phyloP scores from a whole-genome alignment of 2,329 filamentous ascomycete species.

The Plectosphaerella plurivora region DNA sequence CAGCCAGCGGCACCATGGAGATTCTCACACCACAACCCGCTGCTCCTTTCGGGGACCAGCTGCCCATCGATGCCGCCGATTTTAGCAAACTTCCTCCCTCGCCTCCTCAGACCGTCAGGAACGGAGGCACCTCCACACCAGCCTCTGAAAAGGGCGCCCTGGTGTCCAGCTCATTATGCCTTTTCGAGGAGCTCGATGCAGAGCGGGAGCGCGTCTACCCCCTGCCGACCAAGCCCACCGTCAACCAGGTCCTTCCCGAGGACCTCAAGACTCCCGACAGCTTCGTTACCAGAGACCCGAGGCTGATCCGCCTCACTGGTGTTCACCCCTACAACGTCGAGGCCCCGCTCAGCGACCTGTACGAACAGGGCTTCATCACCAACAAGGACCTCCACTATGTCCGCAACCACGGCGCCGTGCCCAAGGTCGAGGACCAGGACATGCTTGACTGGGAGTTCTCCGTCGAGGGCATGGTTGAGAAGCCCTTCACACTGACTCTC shows the following conservation, averaged over 20 bases:
- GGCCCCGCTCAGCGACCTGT: constrained; percentile 73
- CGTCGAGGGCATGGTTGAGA: constrained; percentile 78
- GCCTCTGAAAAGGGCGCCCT: constrained; percentile 10
- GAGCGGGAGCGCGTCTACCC: constrained; percentile 41
- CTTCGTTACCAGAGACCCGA: constrained; percentile 74
- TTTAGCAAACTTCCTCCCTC: constrained; percentile 27
- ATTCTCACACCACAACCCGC: neutral
- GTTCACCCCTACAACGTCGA: constrained; percentile 91
- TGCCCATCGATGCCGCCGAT: constrained; percentile 5
- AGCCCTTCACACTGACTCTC: constrained; percentile 68
- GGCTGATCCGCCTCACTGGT: constrained; percentile 81
- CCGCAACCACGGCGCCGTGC: constrained; percentile 82
- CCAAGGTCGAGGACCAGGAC: constrained; percentile 66
- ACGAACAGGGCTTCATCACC: constrained; percentile 77
- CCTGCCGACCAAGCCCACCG: constrained; percentile 61
- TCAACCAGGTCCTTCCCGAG: constrained; percentile 62
- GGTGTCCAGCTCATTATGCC: constrained; percentile 5
- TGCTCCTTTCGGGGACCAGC: constrained; percentile 3
- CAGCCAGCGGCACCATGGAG: neutral
- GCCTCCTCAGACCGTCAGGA: constrained; percentile 31
- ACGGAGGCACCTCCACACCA: too few relatives aligned
- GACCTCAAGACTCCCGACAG: constrained; percentile 80
- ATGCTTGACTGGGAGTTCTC: constrained; percentile 77
- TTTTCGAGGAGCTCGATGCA: constrained; percentile 12
- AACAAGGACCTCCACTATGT: constrained; percentile 88